These are phyloP conservation scores for Coemansia pectinata DNA, from an alignment of 192 early-diverging fungal genomes.

Conservation along the genomic window DNA sequence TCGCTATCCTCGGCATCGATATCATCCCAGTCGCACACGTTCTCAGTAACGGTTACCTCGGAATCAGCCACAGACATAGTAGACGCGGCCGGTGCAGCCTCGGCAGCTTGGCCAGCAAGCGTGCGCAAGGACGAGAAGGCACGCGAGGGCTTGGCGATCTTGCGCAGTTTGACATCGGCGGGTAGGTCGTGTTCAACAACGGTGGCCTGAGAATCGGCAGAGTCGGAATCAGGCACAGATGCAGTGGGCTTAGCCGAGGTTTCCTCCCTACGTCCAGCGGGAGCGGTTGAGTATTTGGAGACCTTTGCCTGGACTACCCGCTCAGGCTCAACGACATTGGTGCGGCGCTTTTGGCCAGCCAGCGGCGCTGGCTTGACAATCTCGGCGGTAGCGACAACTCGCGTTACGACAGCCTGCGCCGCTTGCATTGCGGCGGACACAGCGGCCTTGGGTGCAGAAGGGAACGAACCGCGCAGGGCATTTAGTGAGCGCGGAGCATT, in stretches of 20 bases:
- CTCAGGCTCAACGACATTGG: conserved; percentile 18
- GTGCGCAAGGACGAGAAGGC: conserved; percentile 35
- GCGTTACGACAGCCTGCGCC: neutral
- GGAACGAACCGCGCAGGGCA: conserved; percentile 24
- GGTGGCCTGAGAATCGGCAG: conserved; percentile 39
- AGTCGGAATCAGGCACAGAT: conserved; percentile 22
- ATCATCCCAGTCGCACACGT: conserved; percentile 63
- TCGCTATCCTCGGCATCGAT: conserved; percentile 73
- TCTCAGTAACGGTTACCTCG: neutral
- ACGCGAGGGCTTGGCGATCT: conserved; percentile 44
- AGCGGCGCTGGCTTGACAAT: conserved; percentile 13
- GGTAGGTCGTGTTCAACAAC: conserved; percentile 23
- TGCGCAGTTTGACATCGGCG: conserved; percentile 14
- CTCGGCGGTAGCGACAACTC: neutral
- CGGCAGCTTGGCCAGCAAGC: conserved; percentile 12
- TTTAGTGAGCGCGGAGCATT: neutral
- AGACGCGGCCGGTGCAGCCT: conserved; percentile 6
- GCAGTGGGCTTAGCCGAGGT: conserved; percentile 3
- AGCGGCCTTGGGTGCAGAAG: conserved; percentile 36
- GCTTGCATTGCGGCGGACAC: conserved; percentile 3
- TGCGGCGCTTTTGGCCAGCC: conserved; percentile 41
- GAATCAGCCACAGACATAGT: conserved; percentile 5
- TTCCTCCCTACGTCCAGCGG: neutral
- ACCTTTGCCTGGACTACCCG: conserved; percentile 34
- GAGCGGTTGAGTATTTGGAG: conserved; percentile 8